phyloP scores from a whole-genome alignment of 768 basidiomycete species.

The Coprinopsis sp. region DNA sequence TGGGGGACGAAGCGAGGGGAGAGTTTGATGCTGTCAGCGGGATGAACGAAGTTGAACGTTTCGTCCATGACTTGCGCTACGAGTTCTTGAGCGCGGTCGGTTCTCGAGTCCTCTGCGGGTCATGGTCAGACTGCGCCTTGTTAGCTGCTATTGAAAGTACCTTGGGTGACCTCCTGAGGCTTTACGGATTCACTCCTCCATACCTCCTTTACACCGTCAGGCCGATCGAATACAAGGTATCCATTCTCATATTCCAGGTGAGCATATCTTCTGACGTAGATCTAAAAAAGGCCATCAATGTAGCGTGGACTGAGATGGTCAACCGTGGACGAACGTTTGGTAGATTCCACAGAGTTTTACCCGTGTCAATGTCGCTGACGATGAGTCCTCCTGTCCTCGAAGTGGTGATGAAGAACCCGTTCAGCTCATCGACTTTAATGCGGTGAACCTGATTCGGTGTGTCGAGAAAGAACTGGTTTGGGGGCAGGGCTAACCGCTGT shows the following conservation, averaged over 20 bases:
- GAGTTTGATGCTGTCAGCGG: not conserved
- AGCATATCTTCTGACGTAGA: conserved; percentile 50
- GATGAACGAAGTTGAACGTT: not conserved
- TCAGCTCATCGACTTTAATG: conserved; percentile 69
- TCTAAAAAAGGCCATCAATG: conserved; percentile 4
- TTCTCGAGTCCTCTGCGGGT: not conserved
- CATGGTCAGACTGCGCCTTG: not conserved
- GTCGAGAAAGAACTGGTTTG: not conserved
- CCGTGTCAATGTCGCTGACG: conserved; percentile 51
- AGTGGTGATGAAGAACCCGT: conserved; percentile 58
- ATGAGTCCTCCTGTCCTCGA: conserved; percentile 47
- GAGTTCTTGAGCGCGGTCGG: not conserved
- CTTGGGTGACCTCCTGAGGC: not conserved
- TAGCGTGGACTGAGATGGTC: not conserved
- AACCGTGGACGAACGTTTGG: conserved; percentile 40
- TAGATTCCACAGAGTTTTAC: conserved; percentile 58
- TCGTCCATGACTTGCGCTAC: not conserved
- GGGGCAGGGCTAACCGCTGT: not conserved
- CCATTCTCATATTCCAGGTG: conserved; percentile 74
- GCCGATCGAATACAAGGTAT: conserved; percentile 65
- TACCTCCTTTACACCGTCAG: conserved; percentile 56
- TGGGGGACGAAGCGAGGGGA: conserved; percentile 12
- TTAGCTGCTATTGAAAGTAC: not conserved
- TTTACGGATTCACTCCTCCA: conserved; percentile 37
- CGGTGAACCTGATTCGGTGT: conserved; percentile 47